Evolutionary conservation across 2,329 filamentous ascomycete species (phyloP), one percentile per base, ranked within the genome.

Genomic region (Ceratocystis lukuohia): DNA sequence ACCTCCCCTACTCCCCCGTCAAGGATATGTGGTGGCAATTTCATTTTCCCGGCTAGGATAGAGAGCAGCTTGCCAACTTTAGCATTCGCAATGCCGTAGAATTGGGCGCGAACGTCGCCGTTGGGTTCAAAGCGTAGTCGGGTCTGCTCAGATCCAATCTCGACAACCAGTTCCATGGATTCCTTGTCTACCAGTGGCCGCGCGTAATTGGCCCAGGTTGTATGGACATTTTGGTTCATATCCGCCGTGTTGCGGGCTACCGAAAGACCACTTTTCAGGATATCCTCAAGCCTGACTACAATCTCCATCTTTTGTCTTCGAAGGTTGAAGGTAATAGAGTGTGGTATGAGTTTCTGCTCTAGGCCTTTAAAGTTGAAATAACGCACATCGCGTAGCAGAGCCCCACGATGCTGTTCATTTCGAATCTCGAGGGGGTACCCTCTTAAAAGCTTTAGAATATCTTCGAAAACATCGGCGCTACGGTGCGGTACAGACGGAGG

Each of bases 341-440:
- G 88, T 0, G 88, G 84, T 56, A 96, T 88, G 10, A 97, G 79
- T 69, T 85, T 86, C 75, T 97, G 93, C 76, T 97, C 93, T 0
- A 96, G 77, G 0, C 91, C 91, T 73, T 92, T 93, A 71, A 97
- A 86, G 74, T 96, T 91, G 75, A 93, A 96, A 75, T 96, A 97
- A 64, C 89, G 86, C 69, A 90, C 94, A 74, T 97, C 93, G 50
- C 89, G 82, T 1, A 97, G 78, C 2, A 97, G 80, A 67, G 88
- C 84, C 25, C 84, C 80, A 20, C 93, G 86, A 72, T 97, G 93
- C 1, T 82, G 80, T 69, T 92, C 88, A 73, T 86, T 82, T 65
- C 85, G 82, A 68, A 96, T 89, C 25, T 87, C 80, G 1, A 96
- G 76, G 0, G 89, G 87, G 74, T 96, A 96, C 3, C 93, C 93